Conservation (phyloP, 257 asterid species). For the Coffea eugenioides region DNA sequence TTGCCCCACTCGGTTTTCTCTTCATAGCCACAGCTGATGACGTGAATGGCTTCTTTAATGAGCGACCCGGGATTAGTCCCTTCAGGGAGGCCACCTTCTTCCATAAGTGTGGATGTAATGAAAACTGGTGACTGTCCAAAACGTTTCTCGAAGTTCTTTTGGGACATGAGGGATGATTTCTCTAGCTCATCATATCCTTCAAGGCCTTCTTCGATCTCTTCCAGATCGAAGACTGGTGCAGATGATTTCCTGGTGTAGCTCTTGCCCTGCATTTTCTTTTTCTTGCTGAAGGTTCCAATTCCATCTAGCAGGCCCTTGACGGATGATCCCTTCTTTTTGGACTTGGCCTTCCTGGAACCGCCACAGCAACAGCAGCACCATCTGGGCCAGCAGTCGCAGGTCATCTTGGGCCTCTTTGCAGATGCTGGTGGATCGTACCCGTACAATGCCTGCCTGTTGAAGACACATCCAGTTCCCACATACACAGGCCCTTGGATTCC, state of each 20-base stretch:
- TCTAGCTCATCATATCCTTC: conserved; percentile 90
- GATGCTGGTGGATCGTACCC: conserved; percentile 84
- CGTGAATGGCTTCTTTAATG: conserved; percentile 85
- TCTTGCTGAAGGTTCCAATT: conserved; percentile 44
- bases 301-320: conserved; percentile 52
- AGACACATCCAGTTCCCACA: conserved; percentile 80
- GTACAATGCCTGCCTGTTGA: conserved; percentile 72
- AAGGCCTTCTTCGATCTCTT: conserved; percentile 85
- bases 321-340: conserved; percentile 54
- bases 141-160: conserved; percentile 72
- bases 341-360: conserved; percentile 62
- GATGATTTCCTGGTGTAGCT: conserved; percentile 55
- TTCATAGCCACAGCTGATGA: conserved; percentile 81
- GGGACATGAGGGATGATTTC: conserved; percentile 87
- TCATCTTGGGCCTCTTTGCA: conserved; percentile 73
- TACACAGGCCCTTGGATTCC: conserved; percentile 91
- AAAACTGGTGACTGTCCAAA: conserved; percentile 85
- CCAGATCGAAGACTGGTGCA: conserved; percentile 61
- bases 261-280: conserved; percentile 67
- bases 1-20: conserved; percentile 95
- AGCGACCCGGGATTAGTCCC: conserved; percentile 59
- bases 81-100: conserved; percentile 79
- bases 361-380: conserved; percentile 84
- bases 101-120: conserved; percentile 75
- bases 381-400: conserved; percentile 81